Evolutionary conservation across 441 rosid species (phyloP), one percentile per base, ranked within the genome.

Genomic region (Manihot esculenta): DNA sequence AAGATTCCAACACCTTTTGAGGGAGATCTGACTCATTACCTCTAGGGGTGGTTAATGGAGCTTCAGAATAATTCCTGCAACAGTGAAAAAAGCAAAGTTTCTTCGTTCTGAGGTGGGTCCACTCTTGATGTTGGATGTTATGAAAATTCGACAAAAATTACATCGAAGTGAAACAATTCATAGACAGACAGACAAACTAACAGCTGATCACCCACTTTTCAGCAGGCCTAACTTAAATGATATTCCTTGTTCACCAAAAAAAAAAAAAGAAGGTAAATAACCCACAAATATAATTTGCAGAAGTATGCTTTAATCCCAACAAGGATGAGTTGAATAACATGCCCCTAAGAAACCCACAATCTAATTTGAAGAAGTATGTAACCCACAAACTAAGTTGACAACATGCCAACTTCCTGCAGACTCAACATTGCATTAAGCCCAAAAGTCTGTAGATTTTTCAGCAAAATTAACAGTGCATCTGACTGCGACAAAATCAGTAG

Each of bases 1-100:
- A 84, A 71, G 90, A 86, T 78, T 89, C 97, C 83, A 94, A 78
- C 76, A 94, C 92, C 77, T 83, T 84, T 78, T 90, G 99, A 65
- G 99, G 90, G 67, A 86, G 85, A 79, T 86, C 74, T 53, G 84
- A 53, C 57, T 72, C 81, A 63, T 70, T 44, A 76, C 64, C 72
- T 74, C 77, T 84, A 66, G 80, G 69, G 68, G 72, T 74, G 78
- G 86, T 50, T 51, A 79, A 82, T 69, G 82, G 73, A 74, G 71
- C 78, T 76, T 81, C 84, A 10, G 76, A 71, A 73, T 84, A 84
- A 77, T 79, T 84, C 91, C 96, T 91, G 82, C 64, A 64, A 71
- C 64, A 30, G 54, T 73, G 56, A 73, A 68, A 48, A 60, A 23
- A 64, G 6, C 10, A 35, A 62, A 51, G 59, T 50, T 70, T 77